Evolutionary conservation across 179 eudicot species (phyloP), one percentile per base, ranked within the genome.

Genomic region (Beta lomatogona): DNA sequence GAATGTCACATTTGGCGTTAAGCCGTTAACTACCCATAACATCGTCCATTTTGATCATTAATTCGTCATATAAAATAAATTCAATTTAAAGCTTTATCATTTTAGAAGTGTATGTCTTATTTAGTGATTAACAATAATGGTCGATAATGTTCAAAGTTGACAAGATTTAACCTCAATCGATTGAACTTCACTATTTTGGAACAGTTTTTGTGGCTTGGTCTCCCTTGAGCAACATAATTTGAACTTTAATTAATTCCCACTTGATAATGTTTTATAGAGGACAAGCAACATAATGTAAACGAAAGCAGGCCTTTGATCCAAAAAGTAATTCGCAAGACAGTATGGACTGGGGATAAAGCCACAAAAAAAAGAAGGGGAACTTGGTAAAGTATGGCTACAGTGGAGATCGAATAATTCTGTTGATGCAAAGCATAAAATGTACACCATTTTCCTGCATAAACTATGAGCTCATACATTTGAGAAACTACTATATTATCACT

Each of bases 251-350:
- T 75, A 6, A 55, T 60, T 25, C 79, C 73, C 86, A 81, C 84
- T 81, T 84, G 84, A 57, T 44, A 54, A 75, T 77, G 75, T 71
- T 72, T 55, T 50, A 41, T 57, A 54, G 68, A 70, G 15, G 78
- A 54, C 21, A 60, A 31, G 63, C 75, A 67, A 58, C 28, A 70
- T 71, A 46, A 54, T 73, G 64, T 54, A 41, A 73, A 45, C 14
- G 77, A 73, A 54, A 73, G 77, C 46, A 25, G 25, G 21, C 7
- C 53, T 81, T 68, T 74, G 79, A 53, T 64, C 67, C 54, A 45
- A 64, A 44, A 65, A 77, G 46, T 66, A 64, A 28, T n/a, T 63
- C 48, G 57, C 10, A 64, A 21, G 22, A 53, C 72, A 63, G 44
- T 22, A 46, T 78, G 80, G 19, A 75, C 22, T 59, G 36, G 64